These are phyloP conservation scores for Fusarium sacchari DNA, from an alignment of 2,329 filamentous ascomycete genomes.

Conservation along the genomic window DNA sequence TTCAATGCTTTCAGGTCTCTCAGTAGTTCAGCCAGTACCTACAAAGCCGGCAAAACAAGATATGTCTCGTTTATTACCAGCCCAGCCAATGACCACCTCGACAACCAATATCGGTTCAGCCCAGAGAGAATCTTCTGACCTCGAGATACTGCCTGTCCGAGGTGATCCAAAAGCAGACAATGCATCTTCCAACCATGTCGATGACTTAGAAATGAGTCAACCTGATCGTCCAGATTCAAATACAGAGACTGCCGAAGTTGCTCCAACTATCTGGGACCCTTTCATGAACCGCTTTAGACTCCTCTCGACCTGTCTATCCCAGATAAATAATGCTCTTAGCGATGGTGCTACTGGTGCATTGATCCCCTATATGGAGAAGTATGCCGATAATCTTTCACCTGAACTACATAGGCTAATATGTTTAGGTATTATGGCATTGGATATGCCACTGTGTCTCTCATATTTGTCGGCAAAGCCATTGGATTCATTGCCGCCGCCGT, in stretches of 20 bases:
- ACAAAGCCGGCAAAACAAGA: conserved; percentile 30
- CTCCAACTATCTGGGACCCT: conserved; percentile 68
- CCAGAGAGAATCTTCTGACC: conserved; percentile 46
- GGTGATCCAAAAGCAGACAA: conserved; percentile 12
- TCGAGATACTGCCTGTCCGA: conserved; percentile 37
- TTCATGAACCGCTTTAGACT: conserved; percentile 78
- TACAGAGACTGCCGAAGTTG: conserved; percentile 54
- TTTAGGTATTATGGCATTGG: conserved; percentile 74
- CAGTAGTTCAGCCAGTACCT: conserved; percentile 46
- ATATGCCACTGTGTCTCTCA: conserved; percentile 81
- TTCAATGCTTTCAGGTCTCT: conserved; percentile 46
- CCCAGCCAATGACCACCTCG: conserved; percentile 51
- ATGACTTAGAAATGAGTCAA: conserved; percentile 63
- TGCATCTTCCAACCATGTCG: conserved; percentile 7
- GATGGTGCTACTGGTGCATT: conserved; percentile 81
- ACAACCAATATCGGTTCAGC: conserved; percentile 54
- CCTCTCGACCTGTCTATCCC: conserved; percentile 70
- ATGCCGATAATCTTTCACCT: conserved; percentile 21
- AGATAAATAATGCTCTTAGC: conserved; percentile 75
- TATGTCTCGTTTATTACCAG: conserved; percentile 37
- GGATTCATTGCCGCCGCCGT: conserved; percentile 81
- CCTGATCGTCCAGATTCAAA: conserved; percentile 56
- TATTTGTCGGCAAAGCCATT: conserved; percentile 81
- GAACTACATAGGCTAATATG: not conserved
- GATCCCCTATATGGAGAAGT: conserved; percentile 81